Evolutionary conservation across 768 basidiomycete genomes (phyloP).

Genomic region (Lentinula boryana): DNA sequence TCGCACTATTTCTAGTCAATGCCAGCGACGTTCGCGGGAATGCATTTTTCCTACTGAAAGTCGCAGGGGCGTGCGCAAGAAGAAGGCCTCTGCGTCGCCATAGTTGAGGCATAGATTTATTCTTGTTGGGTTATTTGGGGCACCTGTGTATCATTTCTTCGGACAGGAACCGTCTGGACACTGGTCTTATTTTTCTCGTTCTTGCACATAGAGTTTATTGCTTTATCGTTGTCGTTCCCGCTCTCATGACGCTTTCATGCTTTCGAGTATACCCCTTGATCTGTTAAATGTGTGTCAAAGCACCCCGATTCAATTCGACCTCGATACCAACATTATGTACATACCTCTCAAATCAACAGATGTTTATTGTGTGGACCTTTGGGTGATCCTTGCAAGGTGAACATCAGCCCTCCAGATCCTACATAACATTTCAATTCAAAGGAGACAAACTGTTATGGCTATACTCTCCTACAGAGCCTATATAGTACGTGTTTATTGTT

Average conservation of each 20-base stretch:
- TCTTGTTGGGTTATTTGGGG: not conserved
- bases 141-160: not conserved
- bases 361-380: not conserved
- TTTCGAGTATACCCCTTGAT: not conserved
- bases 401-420: no score
- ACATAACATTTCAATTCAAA: no score
- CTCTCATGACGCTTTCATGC: not conserved
- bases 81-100: not conserved
- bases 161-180: not conserved
- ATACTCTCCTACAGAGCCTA: no score
- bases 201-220: not conserved
- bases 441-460: no score
- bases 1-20: constrained; percentile 27
- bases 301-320: not conserved
- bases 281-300: not conserved
- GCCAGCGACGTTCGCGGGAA: constrained; percentile 37
- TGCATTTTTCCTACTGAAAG: constrained; percentile 42
- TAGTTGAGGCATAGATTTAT: no score
- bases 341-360: not conserved
- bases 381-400: no score
- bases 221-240: not conserved
- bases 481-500: no score
- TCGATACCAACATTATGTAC: not conserved
- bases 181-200: not conserved
- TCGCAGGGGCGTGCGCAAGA: constrained; percentile 32